Evolutionary conservation across 768 basidiomycete genomes (phyloP), one percentile per base, ranked within the genome.

Genomic region (Auriscalpium microsporum): DNA sequence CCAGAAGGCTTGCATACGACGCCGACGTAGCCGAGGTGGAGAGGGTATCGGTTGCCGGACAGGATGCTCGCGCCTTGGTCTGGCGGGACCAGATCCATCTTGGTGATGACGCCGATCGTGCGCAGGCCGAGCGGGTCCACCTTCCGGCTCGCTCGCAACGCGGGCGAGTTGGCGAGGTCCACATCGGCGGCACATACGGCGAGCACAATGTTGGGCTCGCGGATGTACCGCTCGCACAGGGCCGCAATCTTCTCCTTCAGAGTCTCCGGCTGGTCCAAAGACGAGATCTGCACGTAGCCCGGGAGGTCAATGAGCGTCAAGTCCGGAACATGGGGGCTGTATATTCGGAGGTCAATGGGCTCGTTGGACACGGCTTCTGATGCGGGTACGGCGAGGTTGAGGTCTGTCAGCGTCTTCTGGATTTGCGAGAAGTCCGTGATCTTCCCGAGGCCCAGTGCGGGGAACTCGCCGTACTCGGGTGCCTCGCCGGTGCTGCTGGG

Each of bases 131-230:
- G 75, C 3, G 95, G 96, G 66, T 99, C 96, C 4, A 98, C 90
- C 59, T 89, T 87, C 44, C 94, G 79, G 69, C 92, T 94, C 0
- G 96, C 94, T 50, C 93, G 79, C 50, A 99, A 74, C 0, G 96
- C 96, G 8, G 96, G 94, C 0, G 94, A 96, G 69, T 99, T 99
- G 57, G 96, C 96, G 11, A 99, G 79, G 73, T 99, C 96, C 54
- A 99, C 96, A 68, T 99, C 94, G 8, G 96, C 96, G 8, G 96
- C 90, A 67, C 96, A 99, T 16, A 99, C 91, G 5, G 96, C 95
- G n/a, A 99, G 81, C 63, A 99, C 88, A 69, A 99, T 93, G 69
- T 99, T 99, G n/a, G 96, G 95, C 67, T 97, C 93, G n/a, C 90
- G 84, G 64, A 99, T 99, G 69, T 99, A 99, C 67, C 86, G 90